phyloP scores from a whole-genome alignment of 106 monocot species.

The Allium fistulosum region DNA sequence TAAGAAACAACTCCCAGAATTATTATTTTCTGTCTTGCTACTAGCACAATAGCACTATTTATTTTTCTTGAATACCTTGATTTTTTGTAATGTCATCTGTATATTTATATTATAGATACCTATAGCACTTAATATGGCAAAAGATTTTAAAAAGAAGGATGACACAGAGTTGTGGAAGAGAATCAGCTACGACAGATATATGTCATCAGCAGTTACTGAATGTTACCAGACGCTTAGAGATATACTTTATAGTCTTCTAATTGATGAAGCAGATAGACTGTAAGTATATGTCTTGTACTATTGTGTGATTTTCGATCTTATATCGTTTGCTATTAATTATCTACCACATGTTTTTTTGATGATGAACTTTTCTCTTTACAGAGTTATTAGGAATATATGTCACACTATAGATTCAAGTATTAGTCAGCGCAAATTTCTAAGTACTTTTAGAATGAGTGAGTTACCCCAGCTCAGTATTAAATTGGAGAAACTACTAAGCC shows the following conservation, averaged over 20 bases:
- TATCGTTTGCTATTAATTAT: slow-evolving; percentile 2
- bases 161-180: slow-evolving; percentile 67
- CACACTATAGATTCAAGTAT: slow-evolving; percentile 36
- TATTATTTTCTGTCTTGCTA: too few relatives aligned
- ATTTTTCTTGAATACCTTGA: background rate
- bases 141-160: slow-evolving; percentile 74
- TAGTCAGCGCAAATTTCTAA: slow-evolving; percentile 34
- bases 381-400: slow-evolving; percentile 48
- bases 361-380: slow-evolving; percentile 19
- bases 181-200: slow-evolving; percentile 79
- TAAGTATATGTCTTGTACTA: slow-evolving; percentile 21
- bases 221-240: slow-evolving; percentile 76
- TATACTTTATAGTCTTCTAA: slow-evolving; percentile 59
- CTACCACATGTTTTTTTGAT: background rate
- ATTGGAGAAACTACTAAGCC: slow-evolving; percentile 70
- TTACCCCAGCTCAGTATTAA: slow-evolving; percentile 75
- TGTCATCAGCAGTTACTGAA: slow-evolving; percentile 68
- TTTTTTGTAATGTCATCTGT: background rate
- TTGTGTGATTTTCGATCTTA: background rate
- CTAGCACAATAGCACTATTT: background rate
- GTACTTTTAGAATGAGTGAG: slow-evolving; percentile 66
- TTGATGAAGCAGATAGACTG: slow-evolving; percentile 44
- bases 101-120: slow-evolving; percentile 47
- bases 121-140: slow-evolving; percentile 92
- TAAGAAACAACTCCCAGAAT: too few relatives aligned